Conservation (phyloP, 2,329 filamentous ascomycete species). For the Xylariaceae sp. region DNA sequence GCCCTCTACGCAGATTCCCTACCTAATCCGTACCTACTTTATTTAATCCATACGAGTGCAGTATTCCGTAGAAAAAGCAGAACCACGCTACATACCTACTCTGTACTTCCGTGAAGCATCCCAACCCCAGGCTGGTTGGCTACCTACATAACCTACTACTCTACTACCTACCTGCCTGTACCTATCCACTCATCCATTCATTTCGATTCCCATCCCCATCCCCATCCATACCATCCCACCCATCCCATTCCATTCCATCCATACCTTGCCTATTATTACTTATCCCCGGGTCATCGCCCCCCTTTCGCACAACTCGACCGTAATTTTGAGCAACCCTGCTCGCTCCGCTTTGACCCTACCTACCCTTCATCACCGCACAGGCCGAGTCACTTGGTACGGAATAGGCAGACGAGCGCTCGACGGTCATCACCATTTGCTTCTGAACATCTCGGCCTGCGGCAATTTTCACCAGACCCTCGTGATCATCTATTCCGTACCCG, state of each 20-base stretch:
- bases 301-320: slow-evolving; percentile 18
- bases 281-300: slow-evolving; percentile 12
- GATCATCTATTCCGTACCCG: background rate
- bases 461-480: background rate
- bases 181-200: no score
- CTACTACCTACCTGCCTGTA: no score
- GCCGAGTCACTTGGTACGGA: background rate
- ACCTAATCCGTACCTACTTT: no score
- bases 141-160: background rate
- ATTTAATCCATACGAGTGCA: no score
- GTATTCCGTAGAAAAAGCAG: no score
- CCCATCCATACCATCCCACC: background rate
- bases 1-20: no score
- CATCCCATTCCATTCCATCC: background rate
- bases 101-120: no score
- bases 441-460: background rate
- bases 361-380: background rate
- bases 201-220: background rate
- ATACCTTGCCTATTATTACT: slow-evolving; percentile 1
- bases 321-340: slow-evolving; percentile 10
- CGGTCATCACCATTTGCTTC: slow-evolving; percentile 1
- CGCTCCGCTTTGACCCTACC: background rate
- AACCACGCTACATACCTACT: no score
- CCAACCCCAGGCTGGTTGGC: background rate
- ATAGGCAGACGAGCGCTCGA: slow-evolving; percentile 1